These are phyloP conservation scores for Mycena belliarum DNA, from an alignment of 768 basidiomycete species.

Conservation along the genomic window DNA sequence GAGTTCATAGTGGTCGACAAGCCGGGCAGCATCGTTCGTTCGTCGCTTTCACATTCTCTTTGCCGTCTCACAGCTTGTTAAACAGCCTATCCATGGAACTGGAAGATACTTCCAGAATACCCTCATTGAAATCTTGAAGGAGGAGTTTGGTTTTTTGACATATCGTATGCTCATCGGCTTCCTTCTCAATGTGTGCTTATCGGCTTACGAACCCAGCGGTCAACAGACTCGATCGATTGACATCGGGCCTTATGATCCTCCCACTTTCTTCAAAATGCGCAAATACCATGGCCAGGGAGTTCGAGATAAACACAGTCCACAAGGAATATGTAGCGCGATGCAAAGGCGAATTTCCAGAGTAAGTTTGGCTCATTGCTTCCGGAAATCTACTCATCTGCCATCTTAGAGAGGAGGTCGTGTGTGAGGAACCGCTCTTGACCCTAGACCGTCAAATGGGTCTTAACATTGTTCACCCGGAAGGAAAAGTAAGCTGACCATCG, in stretches of 20 bases:
- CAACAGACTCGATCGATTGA: constrained; percentile 91
- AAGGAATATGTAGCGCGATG: constrained; percentile 95
- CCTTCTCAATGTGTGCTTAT: constrained; percentile 6
- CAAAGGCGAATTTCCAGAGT: constrained; percentile 85
- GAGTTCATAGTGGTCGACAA: constrained; percentile 94
- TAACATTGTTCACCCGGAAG: constrained; percentile 93
- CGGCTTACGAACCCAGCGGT: constrained; percentile 59
- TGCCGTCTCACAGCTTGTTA: constrained; percentile 5
- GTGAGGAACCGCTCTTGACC: constrained; percentile 85
- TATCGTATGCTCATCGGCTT: constrained; percentile 64
- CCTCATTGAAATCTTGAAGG: constrained; percentile 80
- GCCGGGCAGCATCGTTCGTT: constrained; percentile 91
- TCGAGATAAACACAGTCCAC: constrained; percentile 74
- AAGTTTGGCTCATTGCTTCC: constrained; percentile 31
- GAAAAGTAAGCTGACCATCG: constrained; percentile 60
- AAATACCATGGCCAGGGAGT: constrained; percentile 73
- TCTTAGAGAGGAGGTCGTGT: constrained; percentile 72
- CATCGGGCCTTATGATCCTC: constrained; percentile 94
- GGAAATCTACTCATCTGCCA: neutral
- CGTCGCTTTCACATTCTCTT: constrained; percentile 15
- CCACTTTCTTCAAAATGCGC: constrained; percentile 74
- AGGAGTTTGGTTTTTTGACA: constrained; percentile 81
- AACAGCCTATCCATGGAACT: constrained; percentile 87
- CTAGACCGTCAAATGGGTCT: constrained; percentile 96
- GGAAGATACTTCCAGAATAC: constrained; percentile 91